phyloP scores from a whole-genome alignment of 208 protist species.

The Wallacemonas sp. region DNA sequence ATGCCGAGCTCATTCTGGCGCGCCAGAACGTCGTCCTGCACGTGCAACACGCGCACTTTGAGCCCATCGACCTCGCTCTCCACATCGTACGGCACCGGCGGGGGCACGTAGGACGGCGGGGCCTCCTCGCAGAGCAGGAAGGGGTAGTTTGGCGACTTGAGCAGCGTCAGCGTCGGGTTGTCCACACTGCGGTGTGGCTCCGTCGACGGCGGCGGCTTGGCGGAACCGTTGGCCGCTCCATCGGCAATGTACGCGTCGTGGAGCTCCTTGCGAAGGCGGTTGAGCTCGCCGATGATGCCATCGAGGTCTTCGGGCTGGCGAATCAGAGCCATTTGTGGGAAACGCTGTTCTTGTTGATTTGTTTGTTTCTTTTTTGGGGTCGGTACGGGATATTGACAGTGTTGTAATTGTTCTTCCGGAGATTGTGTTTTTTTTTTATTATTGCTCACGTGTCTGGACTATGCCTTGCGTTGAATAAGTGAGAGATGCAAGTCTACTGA shows the following conservation, averaged over 20 bases:
- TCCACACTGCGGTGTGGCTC: conserved; percentile 70
- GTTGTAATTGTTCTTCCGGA: background rate
- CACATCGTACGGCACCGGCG: conserved; percentile 78
- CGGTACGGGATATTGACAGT: background rate
- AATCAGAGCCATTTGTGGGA: conserved; percentile 35
- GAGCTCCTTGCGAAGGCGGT: conserved; percentile 43
- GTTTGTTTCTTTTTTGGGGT: background rate
- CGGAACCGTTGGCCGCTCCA: background rate
- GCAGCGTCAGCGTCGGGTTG: conserved; percentile 48
- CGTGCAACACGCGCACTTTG: conserved; percentile 48
- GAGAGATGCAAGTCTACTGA: background rate
- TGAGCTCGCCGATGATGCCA: conserved; percentile 34
- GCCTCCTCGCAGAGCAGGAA: conserved; percentile 84
- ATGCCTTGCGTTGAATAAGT: background rate
- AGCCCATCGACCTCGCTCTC: conserved; percentile 55
- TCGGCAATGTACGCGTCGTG: conserved; percentile 59
- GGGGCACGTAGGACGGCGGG: conserved; percentile 70
- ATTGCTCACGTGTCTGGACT: background rate
- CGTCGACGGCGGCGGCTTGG: conserved; percentile 17
- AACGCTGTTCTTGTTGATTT: background rate
- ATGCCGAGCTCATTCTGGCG: conserved; percentile 25
- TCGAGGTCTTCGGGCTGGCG: conserved; percentile 37
- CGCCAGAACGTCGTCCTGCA: conserved; percentile 55
- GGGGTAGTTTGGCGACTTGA: conserved; percentile 81
- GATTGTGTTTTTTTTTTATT: background rate